Evolutionary conservation across 345 rosid genomes (phyloP), one percentile per base, ranked within the genome.

Genomic region (Chamaenerion angustifolium): DNA sequence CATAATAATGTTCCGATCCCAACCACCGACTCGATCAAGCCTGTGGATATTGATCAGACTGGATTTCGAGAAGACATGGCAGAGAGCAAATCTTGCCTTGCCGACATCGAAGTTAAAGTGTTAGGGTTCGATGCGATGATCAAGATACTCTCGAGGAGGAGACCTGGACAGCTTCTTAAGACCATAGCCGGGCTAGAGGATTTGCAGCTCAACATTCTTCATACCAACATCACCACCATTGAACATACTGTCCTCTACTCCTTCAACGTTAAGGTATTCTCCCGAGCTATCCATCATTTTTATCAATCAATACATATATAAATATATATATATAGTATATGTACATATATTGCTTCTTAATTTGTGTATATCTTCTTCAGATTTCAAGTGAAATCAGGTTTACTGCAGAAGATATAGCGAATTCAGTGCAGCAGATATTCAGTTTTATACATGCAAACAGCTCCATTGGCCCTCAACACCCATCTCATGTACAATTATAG

Each of bases 231-330:
- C 61, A 87, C 98, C 51, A 87, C 95, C 68, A 84, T 87, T 56
- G 96, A 87, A 55, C 96, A 87, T 68, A 92, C 95, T 11, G 96
- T 92, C 45, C 85, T 92, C 13, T 87, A 87, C 65, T 92, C 98
- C 46, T 87, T 92, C 53, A 92, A 80, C 46, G 96, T 82, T 71
- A 92, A 87, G 94, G 98, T 81, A 71, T 44, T n/a, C n/a, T n/a
- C n/a, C n/a, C n/a, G n/a, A n/a, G n/a, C 50, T 46, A 56, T 25
- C 25, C 11, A 0, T 19, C 4, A 21, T 21, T 21, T 2, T 21
- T 2, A 2, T 2, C 25, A 21, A 2, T 27, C 17, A 1, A 42
- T 58, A 46, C 21, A 4, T 27, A 14, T 12, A 13, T 1, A 21
- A 16, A 48, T 35, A 25, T 37, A n/a, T n/a, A n/a, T n/a, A n/a